Conservation (phyloP, 441 rosid genomes). For the Gossypium trilobum region DNA sequence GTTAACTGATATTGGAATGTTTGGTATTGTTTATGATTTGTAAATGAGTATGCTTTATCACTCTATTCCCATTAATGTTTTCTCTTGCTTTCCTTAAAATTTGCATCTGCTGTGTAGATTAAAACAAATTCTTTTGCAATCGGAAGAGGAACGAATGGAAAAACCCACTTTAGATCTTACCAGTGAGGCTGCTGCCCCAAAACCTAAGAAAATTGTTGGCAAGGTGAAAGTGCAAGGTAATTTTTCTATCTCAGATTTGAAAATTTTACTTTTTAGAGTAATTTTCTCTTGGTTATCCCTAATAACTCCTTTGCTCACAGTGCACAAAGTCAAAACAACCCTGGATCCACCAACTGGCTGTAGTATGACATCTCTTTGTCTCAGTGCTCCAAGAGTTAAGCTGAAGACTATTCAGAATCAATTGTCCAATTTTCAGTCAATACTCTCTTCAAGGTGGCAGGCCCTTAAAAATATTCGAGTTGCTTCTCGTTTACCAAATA, state of each 20-base stretch:
- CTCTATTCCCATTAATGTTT: not conserved
- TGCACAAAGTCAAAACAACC: conserved; percentile 68
- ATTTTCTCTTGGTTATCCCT: conserved; percentile 16
- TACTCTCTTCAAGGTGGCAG: conserved; percentile 55
- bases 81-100: not conserved
- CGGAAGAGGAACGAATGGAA: conserved; percentile 79
- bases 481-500: conserved; percentile 45
- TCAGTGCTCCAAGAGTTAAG: conserved; percentile 47
- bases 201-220: conserved; percentile 73
- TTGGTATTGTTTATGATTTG: not conserved
- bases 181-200: conserved; percentile 57
- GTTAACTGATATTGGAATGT: not conserved
- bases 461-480: conserved; percentile 51
- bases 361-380: conserved; percentile 50
- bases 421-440: conserved; percentile 49
- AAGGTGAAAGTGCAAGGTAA: conserved; percentile 94
- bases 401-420: conserved; percentile 49
- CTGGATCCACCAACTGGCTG: conserved; percentile 81
- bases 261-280: conserved; percentile 13
- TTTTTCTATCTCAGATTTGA: conserved; percentile 8
- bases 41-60: not conserved
- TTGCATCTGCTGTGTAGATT: conserved; percentile 37
- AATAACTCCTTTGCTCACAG: conserved; percentile 32
- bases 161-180: conserved; percentile 58
- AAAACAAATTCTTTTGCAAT: conserved; percentile 70